A percentile compares a stretch with the other conserved stretches of the same genome.
Conservation (phyloP, 202 grass and related monocot genomes). For the Schoenoplectus triqueter region DNA sequence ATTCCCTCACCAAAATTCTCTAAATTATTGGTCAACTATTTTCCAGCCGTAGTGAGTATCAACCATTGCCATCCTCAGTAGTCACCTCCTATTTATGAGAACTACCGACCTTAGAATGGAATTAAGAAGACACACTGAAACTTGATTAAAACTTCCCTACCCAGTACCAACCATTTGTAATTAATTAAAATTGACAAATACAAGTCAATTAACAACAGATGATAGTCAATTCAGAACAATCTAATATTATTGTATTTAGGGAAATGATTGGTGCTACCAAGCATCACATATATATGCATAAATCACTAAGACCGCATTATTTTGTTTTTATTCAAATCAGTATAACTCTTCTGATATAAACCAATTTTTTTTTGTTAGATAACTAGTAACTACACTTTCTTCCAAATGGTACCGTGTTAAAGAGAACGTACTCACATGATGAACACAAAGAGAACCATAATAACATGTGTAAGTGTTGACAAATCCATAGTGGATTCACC, state of each 20-base stretch:
- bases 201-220: background rate
- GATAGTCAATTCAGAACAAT: background rate
- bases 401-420: background rate
- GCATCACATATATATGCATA: background rate
- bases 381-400: background rate
- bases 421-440: constrained; percentile 59
- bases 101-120: background rate
- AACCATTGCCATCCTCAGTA: too few relatives aligned
- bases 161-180: background rate
- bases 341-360: background rate
- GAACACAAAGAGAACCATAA: constrained; percentile 65
- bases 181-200: background rate
- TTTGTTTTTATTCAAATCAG: background rate
- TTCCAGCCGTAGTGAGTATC: background rate
- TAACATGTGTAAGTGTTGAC: constrained; percentile 50
- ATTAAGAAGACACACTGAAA: background rate
- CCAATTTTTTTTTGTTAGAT: background rate
- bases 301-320: background rate
- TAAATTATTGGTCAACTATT: constrained; percentile 14
- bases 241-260: background rate
- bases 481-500: constrained; percentile 62
- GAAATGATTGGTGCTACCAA: background rate
- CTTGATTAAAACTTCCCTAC: background rate
- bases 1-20: background rate
- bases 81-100: background rate